A percentile compares a stretch with the other conserved stretches of the same genome.
These are phyloP conservation scores for Cercospora sesami DNA, from an alignment of 2,329 filamentous ascomycete species.

Conservation along the genomic window DNA sequence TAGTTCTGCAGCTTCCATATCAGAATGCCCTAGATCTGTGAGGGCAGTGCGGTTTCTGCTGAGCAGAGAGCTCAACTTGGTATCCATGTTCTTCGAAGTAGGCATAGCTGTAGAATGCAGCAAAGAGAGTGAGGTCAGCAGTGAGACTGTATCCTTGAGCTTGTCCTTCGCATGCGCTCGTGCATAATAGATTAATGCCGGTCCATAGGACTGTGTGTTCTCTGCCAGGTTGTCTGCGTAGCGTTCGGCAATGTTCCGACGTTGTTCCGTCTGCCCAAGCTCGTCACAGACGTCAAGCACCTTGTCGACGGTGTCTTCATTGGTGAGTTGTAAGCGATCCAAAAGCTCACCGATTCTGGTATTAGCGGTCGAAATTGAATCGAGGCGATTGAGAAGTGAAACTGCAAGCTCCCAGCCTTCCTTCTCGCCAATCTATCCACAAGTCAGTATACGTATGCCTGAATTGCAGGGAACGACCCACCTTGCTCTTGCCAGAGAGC, in stretches of 20 bases:
- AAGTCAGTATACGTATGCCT: conserved; percentile 36
- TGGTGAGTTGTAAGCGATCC: conserved; percentile 69
- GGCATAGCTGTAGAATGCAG: conserved; percentile 83
- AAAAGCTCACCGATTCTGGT: conserved; percentile 73
- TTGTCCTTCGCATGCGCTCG: conserved; percentile 76
- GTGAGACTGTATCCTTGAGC: conserved; percentile 80
- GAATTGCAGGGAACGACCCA: not conserved
- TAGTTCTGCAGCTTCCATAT: conserved; percentile 78
- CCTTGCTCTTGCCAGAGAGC: conserved; percentile 45
- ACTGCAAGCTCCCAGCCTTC: conserved; percentile 89
- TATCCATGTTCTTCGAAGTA: conserved; percentile 68
- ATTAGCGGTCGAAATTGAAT: conserved; percentile 69
- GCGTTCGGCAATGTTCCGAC: conserved; percentile 78
- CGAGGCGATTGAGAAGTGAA: conserved; percentile 76
- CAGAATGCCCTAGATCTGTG: conserved; percentile 68
- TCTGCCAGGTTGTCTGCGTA: conserved; percentile 77
- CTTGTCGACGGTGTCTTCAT: conserved; percentile 73
- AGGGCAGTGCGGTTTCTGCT: conserved; percentile 70
- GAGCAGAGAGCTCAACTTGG: conserved; percentile 68
- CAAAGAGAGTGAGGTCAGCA: conserved; percentile 83
- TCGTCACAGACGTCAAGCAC: conserved; percentile 76
- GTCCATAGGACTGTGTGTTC: conserved; percentile 68
- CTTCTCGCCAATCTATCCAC: conserved; percentile 33
- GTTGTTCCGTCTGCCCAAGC: conserved; percentile 75
- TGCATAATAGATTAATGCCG: conserved; percentile 87